These are phyloP conservation scores for Chenopodium album DNA, from an alignment of 148 eudicot genomes.

Conservation along the genomic window DNA sequence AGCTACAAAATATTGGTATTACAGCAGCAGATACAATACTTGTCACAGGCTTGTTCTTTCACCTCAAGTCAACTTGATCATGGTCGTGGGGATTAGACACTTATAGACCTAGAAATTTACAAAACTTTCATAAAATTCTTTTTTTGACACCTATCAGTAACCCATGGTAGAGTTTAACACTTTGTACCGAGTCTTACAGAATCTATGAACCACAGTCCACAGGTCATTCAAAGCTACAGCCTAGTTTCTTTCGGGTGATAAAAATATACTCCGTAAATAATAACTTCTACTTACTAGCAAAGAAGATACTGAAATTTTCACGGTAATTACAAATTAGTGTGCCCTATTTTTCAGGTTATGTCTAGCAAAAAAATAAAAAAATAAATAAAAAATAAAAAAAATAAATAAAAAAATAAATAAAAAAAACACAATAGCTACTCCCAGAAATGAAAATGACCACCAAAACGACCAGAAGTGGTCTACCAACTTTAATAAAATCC, in stretches of 20 bases:
- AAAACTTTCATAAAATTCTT: background rate
- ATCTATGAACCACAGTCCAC: background rate
- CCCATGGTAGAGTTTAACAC: background rate
- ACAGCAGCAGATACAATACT: background rate
- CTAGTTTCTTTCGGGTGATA: background rate
- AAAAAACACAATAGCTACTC: background rate
- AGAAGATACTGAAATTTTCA: background rate
- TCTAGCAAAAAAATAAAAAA: background rate
- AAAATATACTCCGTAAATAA: background rate
- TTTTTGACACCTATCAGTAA: background rate
- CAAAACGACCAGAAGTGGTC: background rate
- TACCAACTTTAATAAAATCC: constrained; percentile 5
- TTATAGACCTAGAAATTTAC: background rate
- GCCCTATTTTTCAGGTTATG: background rate
- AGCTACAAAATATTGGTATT: background rate
- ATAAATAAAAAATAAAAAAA: background rate
- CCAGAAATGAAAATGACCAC: background rate
- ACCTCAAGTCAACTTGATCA: background rate
- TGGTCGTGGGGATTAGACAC: background rate
- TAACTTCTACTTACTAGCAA: background rate
- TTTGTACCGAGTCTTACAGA: background rate
- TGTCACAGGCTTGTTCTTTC: background rate
- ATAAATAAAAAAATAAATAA: no score
- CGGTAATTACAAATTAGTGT: background rate
- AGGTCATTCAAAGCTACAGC: background rate